Evolutionary conservation across 1,139 yeast species (phyloP).

Genomic region (Nakaseomyces delphensis): DNA sequence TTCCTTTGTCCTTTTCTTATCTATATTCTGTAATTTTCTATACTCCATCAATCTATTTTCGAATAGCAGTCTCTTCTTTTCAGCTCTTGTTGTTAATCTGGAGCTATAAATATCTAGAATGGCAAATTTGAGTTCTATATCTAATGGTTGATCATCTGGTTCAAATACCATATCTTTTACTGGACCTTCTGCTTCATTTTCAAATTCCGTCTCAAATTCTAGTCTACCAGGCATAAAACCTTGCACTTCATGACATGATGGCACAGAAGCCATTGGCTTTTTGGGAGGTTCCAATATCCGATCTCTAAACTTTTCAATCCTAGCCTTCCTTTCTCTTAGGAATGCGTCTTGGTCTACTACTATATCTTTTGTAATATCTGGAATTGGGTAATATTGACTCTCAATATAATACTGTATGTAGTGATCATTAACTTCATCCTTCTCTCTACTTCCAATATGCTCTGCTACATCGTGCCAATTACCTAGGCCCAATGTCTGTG

Average conservation of each 20-base stretch:
- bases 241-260: conserved; percentile 92
- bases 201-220: conserved; percentile 93
- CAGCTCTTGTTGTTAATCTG: conserved; percentile 84
- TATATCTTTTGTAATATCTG: conserved; percentile 67
- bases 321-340: conserved; percentile 53
- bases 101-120: conserved; percentile 84
- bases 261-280: conserved; percentile 86
- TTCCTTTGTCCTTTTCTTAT: conserved; percentile 79
- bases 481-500: conserved; percentile 85
- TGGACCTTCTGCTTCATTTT: conserved; percentile 90
- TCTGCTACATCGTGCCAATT: conserved; percentile 97
- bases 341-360: conserved; percentile 60
- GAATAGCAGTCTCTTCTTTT: conserved; percentile 73
- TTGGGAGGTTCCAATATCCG: conserved; percentile 72
- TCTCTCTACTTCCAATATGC: conserved; percentile 84
- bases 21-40: conserved; percentile 45
- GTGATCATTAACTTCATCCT: conserved; percentile 84
- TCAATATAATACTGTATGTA: conserved; percentile 63
- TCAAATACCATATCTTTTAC: conserved; percentile 94
- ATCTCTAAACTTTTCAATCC: conserved; percentile 64
- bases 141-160: conserved; percentile 81
- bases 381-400: conserved; percentile 68
- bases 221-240: conserved; percentile 98
- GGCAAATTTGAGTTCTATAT: conserved; percentile 80
- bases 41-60: conserved; percentile 76